Evolutionary conservation across 2,329 filamentous ascomycete genomes (phyloP), one percentile per base, ranked within the genome.

Genomic region (Claviceps fusiformis): DNA sequence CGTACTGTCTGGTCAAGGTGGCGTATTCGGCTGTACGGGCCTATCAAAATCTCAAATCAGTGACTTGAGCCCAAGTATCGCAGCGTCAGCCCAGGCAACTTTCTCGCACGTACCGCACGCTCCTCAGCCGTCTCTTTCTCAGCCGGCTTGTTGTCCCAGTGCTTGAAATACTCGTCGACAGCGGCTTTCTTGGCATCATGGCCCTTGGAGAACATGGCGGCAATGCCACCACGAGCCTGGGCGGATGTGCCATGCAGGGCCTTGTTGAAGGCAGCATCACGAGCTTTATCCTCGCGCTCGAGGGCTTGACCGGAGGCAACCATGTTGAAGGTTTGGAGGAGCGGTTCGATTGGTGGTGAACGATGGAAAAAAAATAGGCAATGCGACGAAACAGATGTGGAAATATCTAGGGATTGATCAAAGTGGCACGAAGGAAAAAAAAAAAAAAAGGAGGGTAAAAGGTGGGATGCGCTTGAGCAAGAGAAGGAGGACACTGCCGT

Each of bases 131-230:
- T 97, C 79, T 98, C 93, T 46, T 85, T 80, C 59, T 79, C 83
- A 37, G 76, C 86, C 49, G 75, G 72, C 74, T 95, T 90, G 75
- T 92, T 86, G 71, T 95, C 89, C 87, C 88, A 95, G 70, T 95
- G 90, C 79, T 95, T 95, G 77, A 95, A 95, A 74, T 95, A 95
- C 70, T 95, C 88, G 67, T 93, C 87, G 33, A 91, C 81, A 50
- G 89, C 89, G 53, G 85, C 85, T 69, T 89, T 82, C 67, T 95
- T 87, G 8, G 89, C 89, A 35, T 75, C 66, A 35, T 65, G 61
- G 70, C 93, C 85, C 76, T 98, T 98, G 68, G 78, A 77, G 66
- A 95, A 76, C 83, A 96, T 91, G 64, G 92, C 88, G 63, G 81
- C 75, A 64, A 96, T 80, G 62, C 89, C 88, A 66, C 86, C 87